Evolutionary conservation across 108 stramenopile genomes (phyloP), one percentile per base, ranked within the genome.

Genomic region (Pseudonitzschia pungens): DNA sequence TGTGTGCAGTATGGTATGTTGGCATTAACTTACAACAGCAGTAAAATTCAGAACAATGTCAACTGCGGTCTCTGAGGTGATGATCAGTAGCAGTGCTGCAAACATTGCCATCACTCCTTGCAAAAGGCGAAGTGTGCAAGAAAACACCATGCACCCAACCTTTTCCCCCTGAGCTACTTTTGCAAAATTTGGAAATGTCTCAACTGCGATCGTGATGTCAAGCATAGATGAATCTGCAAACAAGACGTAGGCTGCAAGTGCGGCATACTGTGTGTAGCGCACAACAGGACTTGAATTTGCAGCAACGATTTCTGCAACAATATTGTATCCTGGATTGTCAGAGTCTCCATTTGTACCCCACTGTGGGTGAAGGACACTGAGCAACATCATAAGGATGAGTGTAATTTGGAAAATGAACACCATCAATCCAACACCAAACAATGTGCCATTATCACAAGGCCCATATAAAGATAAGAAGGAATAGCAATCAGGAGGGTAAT

Each of bases 31-130:
- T 12, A 48, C 45, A 14, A 77, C 51, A 15, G 77, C 77, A 27
- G 71, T 71, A 32, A 77, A 77, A 53, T 77, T 77, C 21, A 77
- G 24, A 14, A 77, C 48, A 10, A 77, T 54, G 24, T 77, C 77
- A 21, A 73, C 16, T 2, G 53, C 56, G 1, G 11, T 33, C 20
- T 45, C 40, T 29, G 72, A 67, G 26, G 67, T 52, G 6, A 77
- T 42, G 32, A 77, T 68, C 0, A 77, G 48, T 11, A 77, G 26
- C 4, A 77, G 48, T 16, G 77, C 73, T 21, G 52, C 26, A 20
- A 50, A 0, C 10, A 68, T 29, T 54, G 65, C 77, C 12, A 77
- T 27, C 18, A 68, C 5, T 5, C 77, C 77, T 44, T 68, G 72
- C 1, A 16, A 14, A 36, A 41, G 2, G 16, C 72, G 65, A 11